These are phyloP conservation scores for Rhizomucor pusillus DNA, from an alignment of 371 early-diverging fungal genomes.

Conservation along the genomic window DNA sequence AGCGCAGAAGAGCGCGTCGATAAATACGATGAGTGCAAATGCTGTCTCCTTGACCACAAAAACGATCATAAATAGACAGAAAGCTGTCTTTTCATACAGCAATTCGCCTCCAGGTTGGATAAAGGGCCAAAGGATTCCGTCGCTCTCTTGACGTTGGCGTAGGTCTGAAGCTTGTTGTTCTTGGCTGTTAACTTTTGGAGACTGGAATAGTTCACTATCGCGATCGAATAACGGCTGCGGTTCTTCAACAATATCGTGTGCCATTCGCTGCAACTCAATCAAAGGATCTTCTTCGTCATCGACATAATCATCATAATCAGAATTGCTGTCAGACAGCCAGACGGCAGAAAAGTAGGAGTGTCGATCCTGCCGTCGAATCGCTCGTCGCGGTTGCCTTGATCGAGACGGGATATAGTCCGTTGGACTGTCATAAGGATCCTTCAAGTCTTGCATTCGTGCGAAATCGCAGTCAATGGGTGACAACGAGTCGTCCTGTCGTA, in stretches of 20 bases:
- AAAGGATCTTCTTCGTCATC: not conserved
- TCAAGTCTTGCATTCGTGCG: no score
- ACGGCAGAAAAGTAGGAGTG: no score
- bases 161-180: not conserved
- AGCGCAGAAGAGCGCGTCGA: not conserved
- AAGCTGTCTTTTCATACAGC: constrained; percentile 6
- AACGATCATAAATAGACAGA: constrained; percentile 4
- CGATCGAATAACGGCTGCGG: not conserved
- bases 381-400: no score
- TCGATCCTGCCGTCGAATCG: no score
- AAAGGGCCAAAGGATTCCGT: constrained; percentile 8
- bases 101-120: constrained; percentile 3
- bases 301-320: not conserved
- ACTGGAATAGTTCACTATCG: not conserved
- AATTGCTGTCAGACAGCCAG: no score
- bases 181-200: not conserved
- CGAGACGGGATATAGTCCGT: no score
- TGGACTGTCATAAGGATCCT: no score
- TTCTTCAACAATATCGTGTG: not conserved
- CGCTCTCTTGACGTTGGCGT: not conserved
- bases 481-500: no score
- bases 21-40: not conserved
- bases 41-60: constrained; percentile 7
- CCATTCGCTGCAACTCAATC: not conserved
- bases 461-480: no score